phyloP scores from a whole-genome alignment of 257 asterid species.

The Nicotiana otophora region DNA sequence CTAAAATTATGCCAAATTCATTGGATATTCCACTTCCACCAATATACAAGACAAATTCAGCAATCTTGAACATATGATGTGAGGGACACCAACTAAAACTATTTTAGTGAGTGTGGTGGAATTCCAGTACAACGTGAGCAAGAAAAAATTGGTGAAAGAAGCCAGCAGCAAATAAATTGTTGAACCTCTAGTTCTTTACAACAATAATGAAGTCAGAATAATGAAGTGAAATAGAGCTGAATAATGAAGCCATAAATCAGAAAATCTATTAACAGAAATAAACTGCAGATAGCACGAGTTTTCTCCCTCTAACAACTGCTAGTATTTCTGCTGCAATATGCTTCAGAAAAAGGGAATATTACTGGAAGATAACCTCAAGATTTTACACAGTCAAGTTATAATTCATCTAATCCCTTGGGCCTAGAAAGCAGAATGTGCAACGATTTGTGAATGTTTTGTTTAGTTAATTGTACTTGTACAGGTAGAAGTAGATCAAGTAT shows the following conservation, averaged over 20 bases:
- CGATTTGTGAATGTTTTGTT: neutral
- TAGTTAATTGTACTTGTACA: neutral
- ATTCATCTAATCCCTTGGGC: neutral
- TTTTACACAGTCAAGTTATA: neutral
- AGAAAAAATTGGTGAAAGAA: neutral
- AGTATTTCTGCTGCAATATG: neutral
- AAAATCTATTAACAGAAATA: neutral
- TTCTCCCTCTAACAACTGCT: neutral
- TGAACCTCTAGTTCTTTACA: neutral
- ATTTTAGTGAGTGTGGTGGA: neutral
- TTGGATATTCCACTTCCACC: neutral
- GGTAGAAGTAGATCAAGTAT: constrained; percentile 1
- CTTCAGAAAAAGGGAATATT: neutral
- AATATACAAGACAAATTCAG: neutral
- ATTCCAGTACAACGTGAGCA: neutral
- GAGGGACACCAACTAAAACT: neutral
- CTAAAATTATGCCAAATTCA: neutral
- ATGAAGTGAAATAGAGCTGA: neutral
- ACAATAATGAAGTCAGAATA: neutral
- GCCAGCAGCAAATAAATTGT: neutral
- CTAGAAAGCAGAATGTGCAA: neutral
- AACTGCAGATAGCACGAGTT: neutral
- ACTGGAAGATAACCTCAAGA: constrained; percentile 1
- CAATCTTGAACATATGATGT: neutral
- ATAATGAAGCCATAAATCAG: neutral